These are phyloP conservation scores for Xylaria sp. DNA, from an alignment of 2,329 filamentous ascomycete species.

Conservation along the genomic window DNA sequence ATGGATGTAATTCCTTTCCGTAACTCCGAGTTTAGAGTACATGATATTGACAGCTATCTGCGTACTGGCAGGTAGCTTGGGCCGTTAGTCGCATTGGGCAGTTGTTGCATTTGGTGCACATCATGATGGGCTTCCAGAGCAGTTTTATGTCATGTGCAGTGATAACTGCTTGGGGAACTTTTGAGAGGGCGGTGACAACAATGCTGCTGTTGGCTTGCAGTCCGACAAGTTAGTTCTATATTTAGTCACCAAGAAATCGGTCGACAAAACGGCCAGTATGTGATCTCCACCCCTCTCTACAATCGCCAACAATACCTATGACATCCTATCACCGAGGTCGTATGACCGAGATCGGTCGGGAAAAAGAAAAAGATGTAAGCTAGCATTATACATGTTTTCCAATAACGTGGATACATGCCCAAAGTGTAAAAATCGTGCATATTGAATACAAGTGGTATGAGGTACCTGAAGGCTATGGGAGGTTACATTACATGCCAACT, in stretches of 20 bases:
- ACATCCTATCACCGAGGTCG: neutral
- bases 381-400: neutral
- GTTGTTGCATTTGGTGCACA: too few species aligned
- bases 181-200: neutral
- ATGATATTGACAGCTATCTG: neutral
- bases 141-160: neutral
- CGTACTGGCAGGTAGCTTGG: neutral
- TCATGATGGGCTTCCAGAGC: neutral
- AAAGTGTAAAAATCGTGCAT: neutral
- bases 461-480: neutral
- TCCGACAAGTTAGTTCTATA: neutral
- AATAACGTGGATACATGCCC: neutral
- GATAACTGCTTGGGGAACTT: neutral
- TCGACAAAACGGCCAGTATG: neutral
- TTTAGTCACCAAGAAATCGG: neutral
- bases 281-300: neutral
- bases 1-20: neutral
- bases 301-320: neutral
- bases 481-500: conserved; percentile 1
- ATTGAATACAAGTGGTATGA: neutral
- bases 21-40: neutral
- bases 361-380: neutral
- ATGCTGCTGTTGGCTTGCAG: neutral
- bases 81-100: conserved; percentile 9
- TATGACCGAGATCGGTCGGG: neutral